Base-by-base conservation (phyloP, 192 early-diverging fungal genomes). In the Tieghemiomyces parasiticus region DNA sequence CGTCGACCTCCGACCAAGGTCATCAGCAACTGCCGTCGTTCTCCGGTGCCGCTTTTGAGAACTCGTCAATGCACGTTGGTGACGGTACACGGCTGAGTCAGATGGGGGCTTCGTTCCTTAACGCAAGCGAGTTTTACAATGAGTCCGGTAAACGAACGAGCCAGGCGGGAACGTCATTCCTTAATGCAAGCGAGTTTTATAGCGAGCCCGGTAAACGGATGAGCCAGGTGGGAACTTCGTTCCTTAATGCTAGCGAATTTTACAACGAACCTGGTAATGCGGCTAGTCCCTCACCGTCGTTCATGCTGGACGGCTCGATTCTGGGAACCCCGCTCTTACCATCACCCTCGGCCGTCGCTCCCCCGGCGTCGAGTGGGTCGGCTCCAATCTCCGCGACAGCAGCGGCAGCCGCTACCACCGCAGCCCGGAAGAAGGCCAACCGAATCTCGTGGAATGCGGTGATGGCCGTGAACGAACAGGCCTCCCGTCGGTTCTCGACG, bases 391-490 rank as follows among this genome's bases (percentile, higher is more conserved):
- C n/a, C n/a, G n/a, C n/a, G n/a, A n/a, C n/a, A n/a, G n/a, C n/a
- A n/a, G n/a, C n/a, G n/a, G n/a, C 14, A n/a, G 1, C 29, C 31
- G 19, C 30, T 29, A 12, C 20, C 31, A 29, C 20, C 14, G 16
- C 16, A 24, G 54, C 4, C 31, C 31, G 20, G 10, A 29, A 19
- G 54, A 16, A 10, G 34, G 20, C 29, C 54, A 29, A 56, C 4
- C 54, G 54, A 16, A 19, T 56, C 3, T 56, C 54, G 20, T 56
- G 54, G 54, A 56, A 56, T 19, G 30, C 34, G 30, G 3, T 56
- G 54, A 35, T 35, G 30, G 33, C 33, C 13, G 54, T 24, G 1
- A n/a, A 20, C 14, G 16, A 56, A 20, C 12, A 30, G 31, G 54
- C 24, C 2, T n/a, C 12, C 2, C 54, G 54, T 34, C n/a, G n/a